Base-by-base conservation (phyloP, 495 filamentous ascomycete species). In the Geoglossum glabrum region DNA sequence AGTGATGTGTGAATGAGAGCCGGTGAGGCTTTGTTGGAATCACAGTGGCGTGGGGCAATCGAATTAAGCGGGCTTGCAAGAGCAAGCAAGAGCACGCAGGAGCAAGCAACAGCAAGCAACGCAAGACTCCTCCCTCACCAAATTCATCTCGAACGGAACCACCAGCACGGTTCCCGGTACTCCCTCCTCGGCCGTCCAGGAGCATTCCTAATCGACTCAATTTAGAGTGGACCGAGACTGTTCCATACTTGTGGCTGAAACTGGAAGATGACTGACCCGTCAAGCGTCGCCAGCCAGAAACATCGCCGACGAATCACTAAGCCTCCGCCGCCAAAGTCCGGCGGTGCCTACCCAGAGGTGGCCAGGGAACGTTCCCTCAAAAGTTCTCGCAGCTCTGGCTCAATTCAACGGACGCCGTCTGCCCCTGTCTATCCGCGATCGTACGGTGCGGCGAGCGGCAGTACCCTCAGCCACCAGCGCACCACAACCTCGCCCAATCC, bases 241-340 rank as follows among this genome's bases (percentile, higher is more conserved):
- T 27, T 27, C 49, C 23, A 27, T 52, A 31, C 23, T 13, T 52
- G 49, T 52, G 49, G 49, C 49, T 52, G 49, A 52, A 52, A 52
- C 49, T 13, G 23, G 49, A 52, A 52, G 49, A 52, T 52, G 49
- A 52, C 49, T 52, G 49, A 52, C 49, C 49, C 40, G 40, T 45
- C 49, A 52, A 30, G 49, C 49, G 49, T 13, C 49, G 23, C 25
- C 49, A 52, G 49, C 49, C 49, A 52, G 54, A 56, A 56, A 56
- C 54, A 56, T 26, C 54, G 54, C 54, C 54, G 54, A 38, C 54
- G 54, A 56, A 38, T 56, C 54, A 56, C 54, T 5, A 56, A 56
- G 54, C 54, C 54, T 13, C 30, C 54, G 36, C 54, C 54, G 2
- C 28, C 54, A 56, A 56, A 45, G 33, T 2, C 31, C n/a, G 23